Evolutionary conservation across 2,329 filamentous ascomycete genomes (phyloP).

Genomic region (Alternaria infectoria): DNA sequence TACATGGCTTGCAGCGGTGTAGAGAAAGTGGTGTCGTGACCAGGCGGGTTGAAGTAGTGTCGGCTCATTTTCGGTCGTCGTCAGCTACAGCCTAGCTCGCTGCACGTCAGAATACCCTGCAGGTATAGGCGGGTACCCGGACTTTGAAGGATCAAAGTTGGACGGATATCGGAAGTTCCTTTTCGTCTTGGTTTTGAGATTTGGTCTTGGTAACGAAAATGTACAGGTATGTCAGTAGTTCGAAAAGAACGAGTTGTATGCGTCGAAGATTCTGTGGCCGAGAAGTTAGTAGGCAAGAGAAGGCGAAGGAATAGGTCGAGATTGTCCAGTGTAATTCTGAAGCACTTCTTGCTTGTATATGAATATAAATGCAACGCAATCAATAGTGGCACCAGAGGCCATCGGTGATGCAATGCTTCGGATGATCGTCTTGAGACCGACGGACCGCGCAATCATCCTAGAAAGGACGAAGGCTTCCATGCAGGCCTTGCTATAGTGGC

Average conservation of each 20-base stretch:
- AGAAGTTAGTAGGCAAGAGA: slow-evolving; percentile 5
- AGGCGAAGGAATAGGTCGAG: not conserved
- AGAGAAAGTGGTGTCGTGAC: slow-evolving; percentile 37
- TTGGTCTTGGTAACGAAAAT: not conserved
- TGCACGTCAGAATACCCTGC: slow-evolving; percentile 33
- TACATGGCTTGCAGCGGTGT: slow-evolving; percentile 46
- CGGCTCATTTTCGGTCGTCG: slow-evolving; percentile 40
- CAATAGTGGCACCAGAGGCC: slow-evolving; percentile 8
- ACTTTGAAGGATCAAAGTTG: slow-evolving; percentile 4
- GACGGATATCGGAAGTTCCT: slow-evolving; percentile 6
- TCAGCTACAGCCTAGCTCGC: slow-evolving; percentile 39
- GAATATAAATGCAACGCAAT: slow-evolving; percentile 13
- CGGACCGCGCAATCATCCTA: slow-evolving; percentile 11
- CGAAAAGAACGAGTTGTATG: slow-evolving; percentile 5
- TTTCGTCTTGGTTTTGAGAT: not conserved
- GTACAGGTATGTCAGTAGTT: slow-evolving; percentile 8
- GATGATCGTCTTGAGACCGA: slow-evolving; percentile 21
- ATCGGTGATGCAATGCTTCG: slow-evolving; percentile 17
- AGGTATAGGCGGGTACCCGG: slow-evolving; percentile 19
- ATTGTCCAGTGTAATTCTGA: not conserved
- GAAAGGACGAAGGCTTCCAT: slow-evolving; percentile 20
- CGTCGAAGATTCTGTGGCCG: slow-evolving; percentile 9
- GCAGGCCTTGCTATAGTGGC: slow-evolving; percentile 5
- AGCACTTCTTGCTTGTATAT: slow-evolving; percentile 5
- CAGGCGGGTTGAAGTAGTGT: slow-evolving; percentile 28